Evolutionary conservation across 208 protist genomes (phyloP).

Genomic region (Lotmaria passim): DNA sequence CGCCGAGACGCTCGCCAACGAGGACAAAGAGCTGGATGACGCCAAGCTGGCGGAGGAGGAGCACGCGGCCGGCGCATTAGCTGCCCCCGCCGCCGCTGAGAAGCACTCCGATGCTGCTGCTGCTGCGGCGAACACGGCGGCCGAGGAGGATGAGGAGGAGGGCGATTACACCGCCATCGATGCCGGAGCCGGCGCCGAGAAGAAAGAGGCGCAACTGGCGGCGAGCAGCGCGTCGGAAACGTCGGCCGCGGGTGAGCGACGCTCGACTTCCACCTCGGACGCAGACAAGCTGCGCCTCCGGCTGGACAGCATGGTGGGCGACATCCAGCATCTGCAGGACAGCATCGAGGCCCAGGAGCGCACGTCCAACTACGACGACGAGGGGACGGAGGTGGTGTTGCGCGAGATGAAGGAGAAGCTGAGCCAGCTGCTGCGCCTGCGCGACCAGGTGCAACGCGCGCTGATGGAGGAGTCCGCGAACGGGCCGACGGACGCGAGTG

Average conservation of each 20-base stretch:
- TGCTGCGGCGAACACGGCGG: not conserved
- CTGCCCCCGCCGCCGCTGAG: conserved; percentile 14
- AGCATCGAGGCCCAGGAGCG: conserved; percentile 60
- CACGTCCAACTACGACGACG: conserved; percentile 60
- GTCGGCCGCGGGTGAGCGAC: not conserved
- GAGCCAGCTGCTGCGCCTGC: conserved; percentile 75
- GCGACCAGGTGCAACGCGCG: conserved; percentile 72
- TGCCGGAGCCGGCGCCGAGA: not conserved
- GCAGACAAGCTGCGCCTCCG: conserved; percentile 62
- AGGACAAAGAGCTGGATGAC: conserved; percentile 47
- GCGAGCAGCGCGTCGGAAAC: not conserved
- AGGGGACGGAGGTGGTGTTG: conserved; percentile 72
- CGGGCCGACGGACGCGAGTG: conserved; percentile 8
- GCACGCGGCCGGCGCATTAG: conserved; percentile 7
- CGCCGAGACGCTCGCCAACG: conserved; percentile 72
- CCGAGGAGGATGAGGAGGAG: conserved; percentile 17
- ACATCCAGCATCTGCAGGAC: conserved; percentile 83
- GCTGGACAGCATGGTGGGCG: conserved; percentile 75
- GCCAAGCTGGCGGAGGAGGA: conserved; percentile 32
- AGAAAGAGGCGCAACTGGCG: conserved; percentile 14
- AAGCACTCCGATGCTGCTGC: conserved; percentile 6
- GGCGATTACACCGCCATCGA: conserved; percentile 5
- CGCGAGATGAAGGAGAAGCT: conserved; percentile 81
- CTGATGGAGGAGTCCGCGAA: conserved; percentile 42
- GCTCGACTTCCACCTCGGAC: conserved; percentile 26